Evolutionary conservation across 2,329 filamentous ascomycete species (phyloP).

Genomic region (Fusarium gaditjirri): DNA sequence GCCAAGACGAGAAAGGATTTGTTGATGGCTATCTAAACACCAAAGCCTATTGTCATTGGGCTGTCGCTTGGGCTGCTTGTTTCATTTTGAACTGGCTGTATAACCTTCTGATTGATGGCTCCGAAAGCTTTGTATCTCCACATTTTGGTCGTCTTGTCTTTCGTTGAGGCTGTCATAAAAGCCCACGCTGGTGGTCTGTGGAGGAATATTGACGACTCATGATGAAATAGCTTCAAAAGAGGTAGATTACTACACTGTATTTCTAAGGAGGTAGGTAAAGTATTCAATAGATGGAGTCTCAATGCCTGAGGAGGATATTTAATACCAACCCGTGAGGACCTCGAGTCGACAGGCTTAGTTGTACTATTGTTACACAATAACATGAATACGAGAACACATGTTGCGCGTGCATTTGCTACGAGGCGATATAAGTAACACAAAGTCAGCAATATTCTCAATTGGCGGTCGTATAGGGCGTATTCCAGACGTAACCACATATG

Average conservation of each 20-base stretch:
- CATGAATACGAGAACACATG: not conserved
- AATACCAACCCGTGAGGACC: accelerated
- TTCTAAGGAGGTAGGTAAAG: accelerated
- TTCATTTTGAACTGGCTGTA: not conserved
- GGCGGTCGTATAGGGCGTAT: accelerated
- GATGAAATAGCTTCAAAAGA: not conserved
- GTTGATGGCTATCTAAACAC: not conserved
- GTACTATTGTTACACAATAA: accelerated
- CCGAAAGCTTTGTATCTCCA: not conserved
- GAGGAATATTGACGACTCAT: not conserved
- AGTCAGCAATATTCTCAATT: not conserved
- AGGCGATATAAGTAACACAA: accelerated
- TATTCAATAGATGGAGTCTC: accelerated
- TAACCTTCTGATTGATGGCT: too few species aligned
- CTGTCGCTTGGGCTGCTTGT: not conserved
- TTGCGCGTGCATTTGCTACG: not conserved
- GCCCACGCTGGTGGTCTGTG: too few species aligned
- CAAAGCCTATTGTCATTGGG: not conserved
- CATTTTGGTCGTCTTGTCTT: not conserved
- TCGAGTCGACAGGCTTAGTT: not conserved
- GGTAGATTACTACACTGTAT: not conserved
- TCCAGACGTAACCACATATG: accelerated
- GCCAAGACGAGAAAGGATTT: not conserved
- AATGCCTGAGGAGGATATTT: accelerated
- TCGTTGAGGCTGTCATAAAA: not conserved